Conservation (phyloP, 129 eudicot genomes). For the Lactuca sativa region DNA sequence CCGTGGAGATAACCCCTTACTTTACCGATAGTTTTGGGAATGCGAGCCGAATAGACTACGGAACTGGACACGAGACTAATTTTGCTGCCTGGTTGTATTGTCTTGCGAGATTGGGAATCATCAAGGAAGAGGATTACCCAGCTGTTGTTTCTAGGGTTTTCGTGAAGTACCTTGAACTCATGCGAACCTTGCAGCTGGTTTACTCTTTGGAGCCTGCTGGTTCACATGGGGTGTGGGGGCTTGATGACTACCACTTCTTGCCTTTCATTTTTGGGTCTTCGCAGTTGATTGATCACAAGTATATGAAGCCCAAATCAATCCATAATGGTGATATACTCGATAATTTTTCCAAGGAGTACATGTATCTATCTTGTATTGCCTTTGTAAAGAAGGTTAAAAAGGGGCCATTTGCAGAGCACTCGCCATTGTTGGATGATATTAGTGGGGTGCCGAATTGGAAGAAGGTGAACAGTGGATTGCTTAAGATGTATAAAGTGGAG, state of each 20-base stretch:
- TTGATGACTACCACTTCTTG: conserved; percentile 90
- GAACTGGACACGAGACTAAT: conserved; percentile 96
- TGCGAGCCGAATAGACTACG: conserved; percentile 75
- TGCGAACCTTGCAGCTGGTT: conserved; percentile 76
- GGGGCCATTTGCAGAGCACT: conserved; percentile 89
- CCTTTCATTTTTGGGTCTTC: conserved; percentile 90
- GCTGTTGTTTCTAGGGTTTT: conserved; percentile 81
- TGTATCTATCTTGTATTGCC: conserved; percentile 76
- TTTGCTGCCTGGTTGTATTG: conserved; percentile 96
- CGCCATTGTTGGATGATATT: conserved; percentile 93
- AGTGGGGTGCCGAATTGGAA: conserved; percentile 95
- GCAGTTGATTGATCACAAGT: conserved; percentile 87
- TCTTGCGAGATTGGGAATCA: conserved; percentile 54
- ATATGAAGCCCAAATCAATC: conserved; percentile 95
- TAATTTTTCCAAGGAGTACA: conserved; percentile 71
- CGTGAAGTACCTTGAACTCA: conserved; percentile 72
- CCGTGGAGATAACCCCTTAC: conserved; percentile 70
- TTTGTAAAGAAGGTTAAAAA: conserved; percentile 95
- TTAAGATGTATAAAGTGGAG: conserved; percentile 94
- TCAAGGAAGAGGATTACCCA: conserved; percentile 76
- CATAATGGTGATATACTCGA: conserved; percentile 90
- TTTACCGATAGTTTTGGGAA: conserved; percentile 92
- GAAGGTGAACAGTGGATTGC: conserved; percentile 87
- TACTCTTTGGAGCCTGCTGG: conserved; percentile 92
- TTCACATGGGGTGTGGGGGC: conserved; percentile 99